These are phyloP conservation scores for Hericium alpestre DNA, from an alignment of 768 basidiomycete species.

Conservation along the genomic window DNA sequence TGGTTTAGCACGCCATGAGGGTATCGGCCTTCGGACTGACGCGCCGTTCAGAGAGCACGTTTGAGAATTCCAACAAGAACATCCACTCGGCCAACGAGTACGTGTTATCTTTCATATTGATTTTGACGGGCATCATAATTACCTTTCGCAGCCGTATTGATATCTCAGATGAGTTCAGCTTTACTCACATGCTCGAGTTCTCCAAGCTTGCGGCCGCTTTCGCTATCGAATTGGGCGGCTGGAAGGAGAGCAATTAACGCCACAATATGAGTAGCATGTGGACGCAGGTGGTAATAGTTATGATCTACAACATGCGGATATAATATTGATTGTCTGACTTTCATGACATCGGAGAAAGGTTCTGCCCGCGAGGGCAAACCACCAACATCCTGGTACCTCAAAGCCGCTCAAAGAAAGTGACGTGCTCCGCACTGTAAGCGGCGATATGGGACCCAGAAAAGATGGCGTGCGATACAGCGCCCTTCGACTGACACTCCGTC, in stretches of 20 bases:
- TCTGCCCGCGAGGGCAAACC: not conserved
- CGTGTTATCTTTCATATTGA: slow-evolving; percentile 21
- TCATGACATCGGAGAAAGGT: not conserved
- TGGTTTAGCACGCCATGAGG: not conserved
- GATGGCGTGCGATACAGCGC: slow-evolving; percentile 29
- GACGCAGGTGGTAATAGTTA: not conserved
- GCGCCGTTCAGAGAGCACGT: slow-evolving; percentile 42
- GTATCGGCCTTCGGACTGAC: slow-evolving; percentile 3
- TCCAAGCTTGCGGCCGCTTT: slow-evolving; percentile 45
- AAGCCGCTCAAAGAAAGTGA: slow-evolving; percentile 24
- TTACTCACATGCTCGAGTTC: slow-evolving; percentile 73
- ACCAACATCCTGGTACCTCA: not conserved
- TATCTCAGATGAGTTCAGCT: slow-evolving; percentile 81
- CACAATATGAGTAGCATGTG: not conserved
- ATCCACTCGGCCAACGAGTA: slow-evolving; percentile 80
- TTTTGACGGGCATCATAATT: slow-evolving; percentile 11
- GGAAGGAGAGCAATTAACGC: slow-evolving; percentile 21
- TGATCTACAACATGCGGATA: not conserved
- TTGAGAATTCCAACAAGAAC: slow-evolving; percentile 69
- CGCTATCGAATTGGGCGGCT: slow-evolving; percentile 41
- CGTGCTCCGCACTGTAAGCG: slow-evolving; percentile 28
- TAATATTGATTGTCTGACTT: not conserved
- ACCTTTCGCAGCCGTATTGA: slow-evolving; percentile 56
- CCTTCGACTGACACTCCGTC: slow-evolving; percentile 21
- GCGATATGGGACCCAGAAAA: slow-evolving; percentile 30